Percentiles rank a stretch among this genome's conserved stretches.
phyloP scores from a whole-genome alignment of 179 eudicot species.

The Beta corolliflora region DNA sequence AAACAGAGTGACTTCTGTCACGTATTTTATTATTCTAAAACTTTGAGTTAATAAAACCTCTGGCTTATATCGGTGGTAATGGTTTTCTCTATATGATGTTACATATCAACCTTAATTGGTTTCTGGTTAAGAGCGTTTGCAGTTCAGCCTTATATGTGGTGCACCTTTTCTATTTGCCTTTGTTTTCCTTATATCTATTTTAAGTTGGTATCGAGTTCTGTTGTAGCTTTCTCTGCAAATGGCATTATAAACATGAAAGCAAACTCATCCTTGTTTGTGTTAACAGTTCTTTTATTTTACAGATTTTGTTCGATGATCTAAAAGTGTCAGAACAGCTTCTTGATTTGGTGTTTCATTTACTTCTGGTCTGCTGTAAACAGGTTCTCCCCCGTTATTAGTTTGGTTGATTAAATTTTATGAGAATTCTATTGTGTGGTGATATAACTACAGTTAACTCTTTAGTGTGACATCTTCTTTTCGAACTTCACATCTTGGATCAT shows the following conservation, averaged over 20 bases:
- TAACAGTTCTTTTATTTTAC: slow-evolving; percentile 32
- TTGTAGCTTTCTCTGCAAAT: not conserved
- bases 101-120: not conserved
- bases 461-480: not conserved
- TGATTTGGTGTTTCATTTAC: slow-evolving; percentile 75
- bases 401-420: not conserved
- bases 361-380: slow-evolving; percentile 62
- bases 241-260: not conserved
- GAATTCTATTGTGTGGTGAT: not conserved
- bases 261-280: not conserved
- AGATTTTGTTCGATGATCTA: slow-evolving; percentile 87
- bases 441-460: not conserved
- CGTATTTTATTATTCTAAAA: not conserved
- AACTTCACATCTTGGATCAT: slow-evolving; percentile 11
- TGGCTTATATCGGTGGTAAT: not conserved
- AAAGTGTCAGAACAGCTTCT: slow-evolving; percentile 77
- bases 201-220: not conserved
- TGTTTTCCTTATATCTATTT: not conserved
- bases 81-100: not conserved
- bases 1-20: not conserved
- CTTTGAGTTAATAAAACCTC: not conserved
- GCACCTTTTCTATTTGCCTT: too few relatives aligned
- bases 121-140: not conserved
- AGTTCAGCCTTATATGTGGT: not conserved
- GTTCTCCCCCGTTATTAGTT: slow-evolving; percentile 36